Evolutionary conservation across 2,329 filamentous ascomycete genomes (phyloP).

Genomic region (Claviceps lovelessii): DNA sequence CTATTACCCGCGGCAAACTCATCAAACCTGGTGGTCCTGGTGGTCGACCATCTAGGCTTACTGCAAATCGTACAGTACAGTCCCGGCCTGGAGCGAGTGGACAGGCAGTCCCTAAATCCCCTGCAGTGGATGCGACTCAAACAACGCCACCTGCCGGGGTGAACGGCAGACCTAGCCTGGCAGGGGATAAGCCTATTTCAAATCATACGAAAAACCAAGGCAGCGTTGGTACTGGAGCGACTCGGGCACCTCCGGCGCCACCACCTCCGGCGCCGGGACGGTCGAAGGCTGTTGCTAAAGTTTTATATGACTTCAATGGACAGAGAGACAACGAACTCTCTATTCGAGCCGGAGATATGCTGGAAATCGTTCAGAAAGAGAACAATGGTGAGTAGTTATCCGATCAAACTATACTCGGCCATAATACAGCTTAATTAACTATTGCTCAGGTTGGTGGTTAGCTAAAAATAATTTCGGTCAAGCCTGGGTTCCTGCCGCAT

Average conservation of each 20-base stretch:
- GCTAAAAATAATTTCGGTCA: slow-evolving; percentile 60
- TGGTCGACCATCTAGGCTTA: slow-evolving; percentile 61
- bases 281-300: slow-evolving; percentile 71
- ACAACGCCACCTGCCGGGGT: background rate
- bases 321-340: slow-evolving; percentile 76
- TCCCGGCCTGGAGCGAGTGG: slow-evolving; percentile 25
- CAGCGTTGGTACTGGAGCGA: slow-evolving; percentile 34
- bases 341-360: slow-evolving; percentile 62
- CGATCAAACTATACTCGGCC: background rate
- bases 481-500: slow-evolving; percentile 88
- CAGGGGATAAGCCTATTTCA: slow-evolving; percentile 20
- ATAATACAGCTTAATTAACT: slow-evolving; percentile 10
- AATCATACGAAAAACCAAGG: slow-evolving; percentile 42
- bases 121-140: slow-evolving; percentile 14
- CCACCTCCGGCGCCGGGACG: slow-evolving; percentile 45
- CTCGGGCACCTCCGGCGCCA: slow-evolving; percentile 47
- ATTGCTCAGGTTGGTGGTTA: slow-evolving; percentile 78
- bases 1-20: slow-evolving; percentile 85
- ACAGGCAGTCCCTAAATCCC: slow-evolving; percentile 20
- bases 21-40: slow-evolving; percentile 81
- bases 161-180: slow-evolving; percentile 3
- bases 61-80: slow-evolving; percentile 32
- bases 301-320: slow-evolving; percentile 81
- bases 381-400: slow-evolving; percentile 58
- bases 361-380: slow-evolving; percentile 89